Base-by-base conservation (phyloP, 257 asterid genomes). In the Rhazya stricta region DNA sequence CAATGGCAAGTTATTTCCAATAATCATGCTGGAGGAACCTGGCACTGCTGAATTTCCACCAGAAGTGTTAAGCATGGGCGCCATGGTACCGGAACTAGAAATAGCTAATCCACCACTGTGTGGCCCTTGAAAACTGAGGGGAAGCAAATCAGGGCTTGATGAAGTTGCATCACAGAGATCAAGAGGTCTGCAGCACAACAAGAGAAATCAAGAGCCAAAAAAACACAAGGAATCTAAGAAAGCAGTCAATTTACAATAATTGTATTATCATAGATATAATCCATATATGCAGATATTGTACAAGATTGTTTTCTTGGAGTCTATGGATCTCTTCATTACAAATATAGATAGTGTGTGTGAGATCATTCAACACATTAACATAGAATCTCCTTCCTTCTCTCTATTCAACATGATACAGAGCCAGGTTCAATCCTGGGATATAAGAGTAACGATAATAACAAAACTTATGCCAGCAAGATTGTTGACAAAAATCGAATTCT, bases 51-150 rank as follows among this genome's bases (percentile, higher is more conserved):
- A 80, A 83, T 78, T 78, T 65, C 88, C 85, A 79, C 85, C 86
- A 81, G 91, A 77, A 37, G 83, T 82, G 61, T 88, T 88, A 82
- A 80, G 90, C 83, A 80, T 79, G 51, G 88, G 84, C 11, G 81
- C 74, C 71, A 73, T 46, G 15, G 88, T 42, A 78, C 85, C 79
- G 80, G 89, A 96, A 85, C 81, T 86, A 73, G 96, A 76, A 74
- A 81, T 78, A 78, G 88, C 71, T 82, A 86, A 74, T 71, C 89
- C 96, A 80, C 85, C 79, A 74, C 89, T 60, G 73, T 79, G 90
- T 68, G 89, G 85, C 79, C 91, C 90, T 87, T 91, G 98, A 82
- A 85, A 88, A 67, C 98, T 96, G 75, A 82, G 74, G 54, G 96
- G 60, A 78, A 74, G 80, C 37, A 82, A 73, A 71, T 95, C 99